Base-by-base conservation (phyloP, 2,329 filamentous ascomycete genomes). In the Anisogramma anomala region DNA sequence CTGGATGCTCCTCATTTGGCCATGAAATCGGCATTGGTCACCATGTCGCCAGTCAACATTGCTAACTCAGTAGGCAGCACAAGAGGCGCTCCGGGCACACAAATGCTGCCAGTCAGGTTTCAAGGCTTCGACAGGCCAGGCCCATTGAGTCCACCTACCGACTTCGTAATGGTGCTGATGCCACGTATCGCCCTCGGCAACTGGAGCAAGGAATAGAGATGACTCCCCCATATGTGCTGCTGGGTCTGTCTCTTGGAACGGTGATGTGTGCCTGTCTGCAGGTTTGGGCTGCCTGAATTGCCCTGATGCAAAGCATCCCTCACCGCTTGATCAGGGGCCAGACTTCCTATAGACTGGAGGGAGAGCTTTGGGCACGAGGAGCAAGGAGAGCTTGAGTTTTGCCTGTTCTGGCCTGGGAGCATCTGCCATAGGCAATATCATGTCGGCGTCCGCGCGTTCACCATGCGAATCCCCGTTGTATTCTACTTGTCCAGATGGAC, bases 401-500 rank as follows among this genome's bases (percentile, higher is more conserved):
- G n/a, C n/a, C n/a, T n/a, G n/a, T n/a, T n/a, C n/a, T n/a, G n/a
- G n/a, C n/a, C n/a, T n/a, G n/a, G n/a, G n/a, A n/a, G n/a, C n/a
- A n/a, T n/a, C n/a, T n/a, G n/a, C n/a, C n/a, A n/a, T n/a, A n/a
- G n/a, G n/a, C n/a, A n/a, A n/a, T n/a, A n/a, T n/a, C n/a, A n/a
- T n/a, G n/a, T n/a, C n/a, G n/a, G n/a, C n/a, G n/a, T n/a, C n/a
- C n/a, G n/a, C n/a, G 6, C 11, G 13, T 30, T 14, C 27, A 2
- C 5, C n/a, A 15, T 3, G 27, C 3, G 6, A n/a, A 31, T 15
- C 7, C 5, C 8, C 30, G 4, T 32, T 4, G 11, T 8, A 32
- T 17, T 41, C 18, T 41, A 36, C 36, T 34, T 26, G 19, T 33
- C 19, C 23, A 28, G 15, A 17, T 30, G 31, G 23, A 20, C 36